Evolutionary conservation across 768 basidiomycete species (phyloP).

Genomic region (Lepiota venenata): DNA sequence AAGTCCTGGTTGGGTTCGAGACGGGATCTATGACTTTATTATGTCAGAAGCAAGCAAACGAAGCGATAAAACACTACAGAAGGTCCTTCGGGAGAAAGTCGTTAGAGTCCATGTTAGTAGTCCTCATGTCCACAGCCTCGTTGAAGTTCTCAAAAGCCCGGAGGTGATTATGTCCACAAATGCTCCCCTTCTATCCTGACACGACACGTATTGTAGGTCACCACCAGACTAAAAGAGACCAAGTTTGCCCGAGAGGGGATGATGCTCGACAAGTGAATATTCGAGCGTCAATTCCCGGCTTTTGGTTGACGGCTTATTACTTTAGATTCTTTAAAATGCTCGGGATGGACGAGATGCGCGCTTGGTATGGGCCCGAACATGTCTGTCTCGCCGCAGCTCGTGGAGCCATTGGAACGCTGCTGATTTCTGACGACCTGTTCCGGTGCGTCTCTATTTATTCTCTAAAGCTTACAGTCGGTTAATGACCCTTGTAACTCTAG

Average conservation of each 20-base stretch:
- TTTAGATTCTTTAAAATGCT: slow-evolving; percentile 97
- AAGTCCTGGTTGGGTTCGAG: slow-evolving; percentile 94
- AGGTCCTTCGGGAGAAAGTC: slow-evolving; percentile 76
- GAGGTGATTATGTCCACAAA: slow-evolving; percentile 55
- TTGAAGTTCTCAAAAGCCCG: slow-evolving; percentile 92
- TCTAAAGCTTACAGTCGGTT: not conserved
- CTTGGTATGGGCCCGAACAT: slow-evolving; percentile 98
- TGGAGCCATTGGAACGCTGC: slow-evolving; percentile 88
- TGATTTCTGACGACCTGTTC: slow-evolving; percentile 95
- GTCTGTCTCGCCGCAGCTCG: slow-evolving; percentile 89
- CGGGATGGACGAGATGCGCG: slow-evolving; percentile 88
- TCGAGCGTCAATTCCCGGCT: not conserved
- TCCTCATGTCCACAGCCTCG: slow-evolving; percentile 92
- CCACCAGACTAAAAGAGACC: slow-evolving; percentile 81
- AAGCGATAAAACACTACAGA: slow-evolving; percentile 79
- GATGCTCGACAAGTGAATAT: slow-evolving; percentile 75
- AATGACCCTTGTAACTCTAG: slow-evolving; percentile 33
- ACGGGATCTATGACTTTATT: slow-evolving; percentile 82
- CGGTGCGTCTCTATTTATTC: slow-evolving; percentile 43
- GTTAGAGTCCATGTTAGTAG: slow-evolving; percentile 90
- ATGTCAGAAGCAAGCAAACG: slow-evolving; percentile 75
- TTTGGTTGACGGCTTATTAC: not conserved
- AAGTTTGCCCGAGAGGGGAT: slow-evolving; percentile 95
- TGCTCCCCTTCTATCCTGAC: not conserved
- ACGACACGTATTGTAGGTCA: slow-evolving; percentile 43